A percentile compares a stretch with the other conserved stretches of the same genome.
Conservation (phyloP, 2,329 filamentous ascomycete genomes). For the Aspergillus alliaceus region DNA sequence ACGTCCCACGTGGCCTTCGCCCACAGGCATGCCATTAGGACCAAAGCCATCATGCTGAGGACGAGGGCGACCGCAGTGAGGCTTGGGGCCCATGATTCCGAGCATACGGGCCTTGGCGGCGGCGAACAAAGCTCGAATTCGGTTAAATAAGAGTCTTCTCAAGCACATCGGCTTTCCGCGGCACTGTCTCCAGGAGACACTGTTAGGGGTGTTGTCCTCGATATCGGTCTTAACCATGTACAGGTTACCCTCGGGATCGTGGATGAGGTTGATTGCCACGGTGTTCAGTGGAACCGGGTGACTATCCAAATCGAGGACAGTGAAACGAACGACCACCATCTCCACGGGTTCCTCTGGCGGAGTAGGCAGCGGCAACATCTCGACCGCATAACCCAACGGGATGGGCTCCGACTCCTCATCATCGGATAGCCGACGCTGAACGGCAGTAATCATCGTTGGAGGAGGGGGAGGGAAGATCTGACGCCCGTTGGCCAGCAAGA, state of each 20-base stretch:
- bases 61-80: slow-evolving; percentile 31
- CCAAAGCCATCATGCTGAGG: slow-evolving; percentile 4
- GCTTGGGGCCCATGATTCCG: slow-evolving; percentile 26
- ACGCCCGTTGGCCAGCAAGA: slow-evolving; percentile 37
- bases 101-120: slow-evolving; percentile 39
- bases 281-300: slow-evolving; percentile 47
- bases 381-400: slow-evolving; percentile 44
- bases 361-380: slow-evolving; percentile 34
- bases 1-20: slow-evolving; percentile 16
- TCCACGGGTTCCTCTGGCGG: slow-evolving; percentile 33
- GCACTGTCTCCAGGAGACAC: slow-evolving; percentile 44
- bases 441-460: slow-evolving; percentile 30
- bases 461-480: slow-evolving; percentile 41
- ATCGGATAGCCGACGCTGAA: slow-evolving; percentile 37
- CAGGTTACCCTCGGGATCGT: slow-evolving; percentile 34
- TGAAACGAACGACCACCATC: slow-evolving; percentile 43
- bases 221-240: slow-evolving; percentile 39
- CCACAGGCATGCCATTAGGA: slow-evolving; percentile 10
- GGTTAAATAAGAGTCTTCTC: slow-evolving; percentile 38
- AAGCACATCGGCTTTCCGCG: slow-evolving; percentile 41
- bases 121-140: slow-evolving; percentile 40
- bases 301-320: slow-evolving; percentile 44
- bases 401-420: slow-evolving; percentile 38
- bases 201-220: slow-evolving; percentile 37
- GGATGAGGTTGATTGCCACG: slow-evolving; percentile 41